Evolutionary conservation across 495 filamentous ascomycete genomes (phyloP).

Genomic region (Filosporella fistucella): DNA sequence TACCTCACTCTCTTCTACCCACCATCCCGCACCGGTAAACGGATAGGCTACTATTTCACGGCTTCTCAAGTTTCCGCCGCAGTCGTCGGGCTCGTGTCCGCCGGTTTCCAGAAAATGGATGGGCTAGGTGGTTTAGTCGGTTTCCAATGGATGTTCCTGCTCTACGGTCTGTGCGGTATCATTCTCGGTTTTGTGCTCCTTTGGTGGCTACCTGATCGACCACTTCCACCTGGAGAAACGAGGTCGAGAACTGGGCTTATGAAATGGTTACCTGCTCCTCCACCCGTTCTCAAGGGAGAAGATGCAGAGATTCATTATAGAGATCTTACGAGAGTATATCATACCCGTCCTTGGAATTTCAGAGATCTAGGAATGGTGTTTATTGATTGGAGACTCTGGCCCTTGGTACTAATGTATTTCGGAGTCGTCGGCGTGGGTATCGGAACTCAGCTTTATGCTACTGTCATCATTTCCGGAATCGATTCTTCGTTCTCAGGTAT

Average conservation of each 20-base stretch:
- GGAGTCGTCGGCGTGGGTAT: slow-evolving; percentile 91
- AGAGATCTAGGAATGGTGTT: slow-evolving; percentile 64
- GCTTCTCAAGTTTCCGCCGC: slow-evolving; percentile 86
- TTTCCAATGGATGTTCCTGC: slow-evolving; percentile 93
- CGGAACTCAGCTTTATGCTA: slow-evolving; percentile 81
- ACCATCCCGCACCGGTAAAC: slow-evolving; percentile 76
- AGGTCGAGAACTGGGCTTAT: slow-evolving; percentile 36
- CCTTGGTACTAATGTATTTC: slow-evolving; percentile 86
- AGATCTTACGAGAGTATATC: slow-evolving; percentile 77
- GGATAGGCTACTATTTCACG: slow-evolving; percentile 87
- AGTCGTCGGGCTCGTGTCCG: slow-evolving; percentile 84
- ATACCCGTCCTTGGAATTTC: slow-evolving; percentile 62
- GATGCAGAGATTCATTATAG: slow-evolving; percentile 82
- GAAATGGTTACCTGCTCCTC: slow-evolving; percentile 58
- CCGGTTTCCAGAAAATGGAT: slow-evolving; percentile 90
- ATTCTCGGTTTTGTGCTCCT: slow-evolving; percentile 66
- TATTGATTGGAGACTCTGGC: slow-evolving; percentile 83
- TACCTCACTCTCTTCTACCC: slow-evolving; percentile 92
- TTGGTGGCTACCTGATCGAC: slow-evolving; percentile 89
- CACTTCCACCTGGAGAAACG: slow-evolving; percentile 57
- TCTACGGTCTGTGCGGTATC: slow-evolving; percentile 75
- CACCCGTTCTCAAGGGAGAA: slow-evolving; percentile 68
- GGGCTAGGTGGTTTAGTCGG: slow-evolving; percentile 70
- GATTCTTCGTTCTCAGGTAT: slow-evolving; percentile 67
- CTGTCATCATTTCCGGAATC: slow-evolving; percentile 77